Evolutionary conservation across 116 monocot genomes (phyloP).

Genomic region (Trichopus zeylanicus): DNA sequence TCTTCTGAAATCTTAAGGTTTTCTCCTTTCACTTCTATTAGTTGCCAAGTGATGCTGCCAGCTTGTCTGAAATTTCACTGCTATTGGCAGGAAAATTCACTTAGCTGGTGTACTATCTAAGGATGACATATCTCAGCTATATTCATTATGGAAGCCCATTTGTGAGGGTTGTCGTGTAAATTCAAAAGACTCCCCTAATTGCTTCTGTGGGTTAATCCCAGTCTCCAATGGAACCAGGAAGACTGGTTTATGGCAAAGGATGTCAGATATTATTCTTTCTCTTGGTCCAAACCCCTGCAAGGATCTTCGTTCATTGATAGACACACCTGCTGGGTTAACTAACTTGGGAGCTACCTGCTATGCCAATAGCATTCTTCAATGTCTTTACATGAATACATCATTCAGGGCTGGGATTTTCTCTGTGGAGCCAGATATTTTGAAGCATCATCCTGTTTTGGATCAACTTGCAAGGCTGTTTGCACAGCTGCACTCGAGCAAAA

Average conservation of each 20-base stretch:
- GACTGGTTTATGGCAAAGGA: slow-evolving; percentile 85
- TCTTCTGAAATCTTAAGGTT: slow-evolving; percentile 50
- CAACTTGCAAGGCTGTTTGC: slow-evolving; percentile 87
- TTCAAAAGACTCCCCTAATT: slow-evolving; percentile 85
- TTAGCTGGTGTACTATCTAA: slow-evolving; percentile 45
- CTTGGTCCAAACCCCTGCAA: slow-evolving; percentile 67
- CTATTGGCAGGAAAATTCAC: slow-evolving; percentile 65
- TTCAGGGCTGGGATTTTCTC: slow-evolving; percentile 81
- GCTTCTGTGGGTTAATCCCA: slow-evolving; percentile 91
- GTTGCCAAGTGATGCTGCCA: background rate
- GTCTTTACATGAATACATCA: slow-evolving; percentile 88
- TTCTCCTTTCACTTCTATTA: background rate
- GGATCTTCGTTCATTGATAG: slow-evolving; percentile 57
- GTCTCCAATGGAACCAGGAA: slow-evolving; percentile 63
- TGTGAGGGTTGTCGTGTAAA: slow-evolving; percentile 90
- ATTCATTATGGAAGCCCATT: slow-evolving; percentile 46
- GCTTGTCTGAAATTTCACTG: background rate
- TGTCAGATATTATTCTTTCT: slow-evolving; percentile 65
- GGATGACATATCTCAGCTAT: slow-evolving; percentile 60
- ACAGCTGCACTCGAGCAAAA: slow-evolving; percentile 78
- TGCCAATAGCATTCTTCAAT: slow-evolving; percentile 99
- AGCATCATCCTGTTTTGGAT: slow-evolving; percentile 68
- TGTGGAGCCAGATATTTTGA: slow-evolving; percentile 62
- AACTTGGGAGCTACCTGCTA: slow-evolving; percentile 98
- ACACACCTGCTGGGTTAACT: slow-evolving; percentile 86